Evolutionary conservation across 1,284 basidiomycete genomes (phyloP).

Genomic region (Fistulinella cinereoalba): DNA sequence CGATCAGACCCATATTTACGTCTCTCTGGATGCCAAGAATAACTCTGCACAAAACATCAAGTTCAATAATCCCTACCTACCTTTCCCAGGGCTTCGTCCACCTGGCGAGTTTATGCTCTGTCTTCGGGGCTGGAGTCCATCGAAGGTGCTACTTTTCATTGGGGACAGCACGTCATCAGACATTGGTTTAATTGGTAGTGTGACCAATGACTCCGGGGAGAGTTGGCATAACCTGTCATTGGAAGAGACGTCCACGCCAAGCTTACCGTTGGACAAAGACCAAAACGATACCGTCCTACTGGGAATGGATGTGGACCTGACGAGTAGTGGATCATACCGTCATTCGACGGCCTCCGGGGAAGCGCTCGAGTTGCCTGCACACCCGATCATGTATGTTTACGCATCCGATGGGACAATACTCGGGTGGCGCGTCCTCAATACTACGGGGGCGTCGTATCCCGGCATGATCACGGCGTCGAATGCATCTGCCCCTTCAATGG

Average conservation of each 20-base stretch:
- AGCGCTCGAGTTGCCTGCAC: constrained; percentile 46
- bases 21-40: constrained; percentile 59
- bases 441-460: constrained; percentile 47
- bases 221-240: constrained; percentile 70
- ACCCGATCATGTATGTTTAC: constrained; percentile 74
- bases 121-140: constrained; percentile 65
- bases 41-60: constrained; percentile 48
- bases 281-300: constrained; percentile 72
- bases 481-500: constrained; percentile 2
- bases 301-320: constrained; percentile 69
- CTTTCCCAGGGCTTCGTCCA: constrained; percentile 49
- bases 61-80: constrained; percentile 52
- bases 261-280: constrained; percentile 68
- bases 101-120: constrained; percentile 54
- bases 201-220: constrained; percentile 40
- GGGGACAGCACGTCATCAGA: constrained; percentile 76
- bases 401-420: constrained; percentile 78
- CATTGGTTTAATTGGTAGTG: constrained; percentile 64
- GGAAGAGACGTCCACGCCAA: constrained; percentile 70
- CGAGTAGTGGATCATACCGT: constrained; percentile 44
- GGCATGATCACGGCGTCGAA: constrained; percentile 44
- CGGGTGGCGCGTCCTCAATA: constrained; percentile 72
- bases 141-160: constrained; percentile 61
- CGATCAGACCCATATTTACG: constrained; percentile 58
- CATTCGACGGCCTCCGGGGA: constrained; percentile 47